phyloP scores from a whole-genome alignment of 805 yeast genomes.

The Wickerhamiella siamensis region DNA sequence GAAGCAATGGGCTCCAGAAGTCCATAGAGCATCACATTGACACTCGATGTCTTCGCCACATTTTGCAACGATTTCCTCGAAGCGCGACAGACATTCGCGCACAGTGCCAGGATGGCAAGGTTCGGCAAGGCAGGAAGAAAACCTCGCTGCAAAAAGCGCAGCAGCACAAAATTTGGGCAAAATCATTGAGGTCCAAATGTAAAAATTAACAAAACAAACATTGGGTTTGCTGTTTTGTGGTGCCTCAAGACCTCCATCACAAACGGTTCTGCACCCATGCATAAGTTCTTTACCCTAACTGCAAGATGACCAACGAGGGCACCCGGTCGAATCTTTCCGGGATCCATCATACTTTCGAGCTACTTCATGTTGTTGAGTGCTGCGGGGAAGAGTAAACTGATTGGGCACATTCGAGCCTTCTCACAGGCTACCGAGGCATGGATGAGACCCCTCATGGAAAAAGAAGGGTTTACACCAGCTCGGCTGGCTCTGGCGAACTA shows the following conservation, averaged over 20 bases:
- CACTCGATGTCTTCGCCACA: constrained; percentile 13
- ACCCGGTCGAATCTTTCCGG: too few relatives aligned
- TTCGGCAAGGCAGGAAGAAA: constrained; percentile 1
- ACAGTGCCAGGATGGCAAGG: constrained; percentile 11
- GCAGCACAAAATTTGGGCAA: background rate
- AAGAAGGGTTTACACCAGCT: constrained; percentile 13
- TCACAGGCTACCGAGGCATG: constrained; percentile 7
- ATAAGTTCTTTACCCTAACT: too few relatives aligned
- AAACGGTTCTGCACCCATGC: too few relatives aligned
- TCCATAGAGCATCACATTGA: constrained; percentile 11
- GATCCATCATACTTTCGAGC: too few relatives aligned
- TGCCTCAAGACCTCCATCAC: too few relatives aligned
- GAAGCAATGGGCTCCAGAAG: constrained; percentile 15
- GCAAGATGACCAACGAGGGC: too few relatives aligned
- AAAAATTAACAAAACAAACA: background rate
- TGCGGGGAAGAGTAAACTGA: too few relatives aligned
- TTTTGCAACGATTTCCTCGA: constrained; percentile 9
- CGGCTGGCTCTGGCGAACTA: constrained; percentile 15
- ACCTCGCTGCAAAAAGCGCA: background rate
- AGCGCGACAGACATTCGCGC: constrained; percentile 9
- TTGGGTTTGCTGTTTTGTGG: background rate
- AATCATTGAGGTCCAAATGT: background rate
- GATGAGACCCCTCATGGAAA: constrained; percentile 15
- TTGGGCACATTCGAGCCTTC: too few relatives aligned
- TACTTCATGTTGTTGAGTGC: too few relatives aligned